These are phyloP conservation scores for Aristolochia contorta DNA, from an alignment of 164 flowering plant species.

Conservation along the genomic window DNA sequence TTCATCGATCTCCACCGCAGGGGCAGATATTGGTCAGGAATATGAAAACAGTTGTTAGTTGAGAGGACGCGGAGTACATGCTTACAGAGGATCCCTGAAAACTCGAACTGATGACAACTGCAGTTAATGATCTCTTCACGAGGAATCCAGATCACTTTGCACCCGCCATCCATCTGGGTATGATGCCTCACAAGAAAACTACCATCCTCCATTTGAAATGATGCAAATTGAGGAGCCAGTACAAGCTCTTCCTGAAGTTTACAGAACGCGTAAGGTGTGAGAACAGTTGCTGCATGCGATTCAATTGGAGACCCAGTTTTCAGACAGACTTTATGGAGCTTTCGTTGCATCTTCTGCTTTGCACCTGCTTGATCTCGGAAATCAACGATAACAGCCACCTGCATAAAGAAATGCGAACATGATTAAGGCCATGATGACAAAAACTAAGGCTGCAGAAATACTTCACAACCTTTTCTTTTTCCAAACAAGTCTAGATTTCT, in stretches of 20 bases:
- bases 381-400: constrained; percentile 53
- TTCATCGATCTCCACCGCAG: constrained; percentile 42
- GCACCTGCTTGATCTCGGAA: constrained; percentile 36
- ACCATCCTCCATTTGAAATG: constrained; percentile 45
- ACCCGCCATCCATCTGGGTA: constrained; percentile 52
- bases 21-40: constrained; percentile 65
- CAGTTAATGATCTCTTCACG: constrained; percentile 50
- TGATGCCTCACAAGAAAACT: constrained; percentile 70
- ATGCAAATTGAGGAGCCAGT: constrained; percentile 73
- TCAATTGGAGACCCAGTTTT: constrained; percentile 83
- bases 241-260: constrained; percentile 72
- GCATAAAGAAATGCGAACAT: not conserved
- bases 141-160: constrained; percentile 60
- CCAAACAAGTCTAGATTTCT: too few species aligned
- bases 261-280: constrained; percentile 68
- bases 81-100: constrained; percentile 64
- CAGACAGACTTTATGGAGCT: constrained; percentile 38
- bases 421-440: not conserved
- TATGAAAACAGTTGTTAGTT: constrained; percentile 67
- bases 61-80: constrained; percentile 75
- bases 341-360: constrained; percentile 46
- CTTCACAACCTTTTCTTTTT: too few species aligned
- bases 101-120: constrained; percentile 64
- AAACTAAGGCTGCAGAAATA: not conserved
- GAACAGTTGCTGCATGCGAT: constrained; percentile 65